Conservation (phyloP, 1,139 yeast genomes). For the Arxiozyma telluris region DNA sequence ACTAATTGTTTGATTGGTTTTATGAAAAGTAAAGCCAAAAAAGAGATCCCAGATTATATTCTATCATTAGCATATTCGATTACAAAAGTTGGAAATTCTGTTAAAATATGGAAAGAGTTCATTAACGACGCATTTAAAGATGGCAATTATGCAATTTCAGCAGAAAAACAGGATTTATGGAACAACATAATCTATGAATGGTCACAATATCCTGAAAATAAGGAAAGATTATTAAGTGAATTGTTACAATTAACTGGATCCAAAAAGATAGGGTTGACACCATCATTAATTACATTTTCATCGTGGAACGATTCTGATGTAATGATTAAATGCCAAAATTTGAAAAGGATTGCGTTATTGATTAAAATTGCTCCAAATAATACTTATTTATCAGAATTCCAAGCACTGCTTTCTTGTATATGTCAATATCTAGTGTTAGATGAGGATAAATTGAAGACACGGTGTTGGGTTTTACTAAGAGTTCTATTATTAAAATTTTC, state of each 20-base stretch:
- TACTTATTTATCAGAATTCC: conserved; percentile 37
- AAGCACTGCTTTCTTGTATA: conserved; percentile 19
- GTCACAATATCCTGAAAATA: conserved; percentile 29
- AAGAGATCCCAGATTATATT: conserved; percentile 32
- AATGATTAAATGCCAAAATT: conserved; percentile 20
- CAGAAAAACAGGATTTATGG: conserved; percentile 18
- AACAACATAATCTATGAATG: conserved; percentile 21
- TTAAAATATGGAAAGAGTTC: conserved; percentile 45
- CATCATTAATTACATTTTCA: conserved; percentile 25
- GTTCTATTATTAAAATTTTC: conserved; percentile 54
- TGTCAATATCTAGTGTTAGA: conserved; percentile 22
- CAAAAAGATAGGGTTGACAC: conserved; percentile 23
- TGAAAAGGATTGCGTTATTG: conserved; percentile 44
- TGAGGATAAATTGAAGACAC: conserved; percentile 17
- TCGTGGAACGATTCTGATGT: conserved; percentile 27
- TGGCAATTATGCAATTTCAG: conserved; percentile 20
- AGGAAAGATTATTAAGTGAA: conserved; percentile 38
- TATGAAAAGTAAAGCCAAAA: conserved; percentile 36
- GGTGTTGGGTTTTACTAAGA: conserved; percentile 45
- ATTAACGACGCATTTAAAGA: conserved; percentile 48
- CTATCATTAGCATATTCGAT: conserved; percentile 30
- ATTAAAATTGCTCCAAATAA: conserved; percentile 54
- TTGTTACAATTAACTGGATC: conserved; percentile 20
- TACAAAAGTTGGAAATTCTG: conserved; percentile 32
- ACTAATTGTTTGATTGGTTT: conserved; percentile 39